Conservation (phyloP, 495 filamentous ascomycete species). For the Chaetomium cochliodes region DNA sequence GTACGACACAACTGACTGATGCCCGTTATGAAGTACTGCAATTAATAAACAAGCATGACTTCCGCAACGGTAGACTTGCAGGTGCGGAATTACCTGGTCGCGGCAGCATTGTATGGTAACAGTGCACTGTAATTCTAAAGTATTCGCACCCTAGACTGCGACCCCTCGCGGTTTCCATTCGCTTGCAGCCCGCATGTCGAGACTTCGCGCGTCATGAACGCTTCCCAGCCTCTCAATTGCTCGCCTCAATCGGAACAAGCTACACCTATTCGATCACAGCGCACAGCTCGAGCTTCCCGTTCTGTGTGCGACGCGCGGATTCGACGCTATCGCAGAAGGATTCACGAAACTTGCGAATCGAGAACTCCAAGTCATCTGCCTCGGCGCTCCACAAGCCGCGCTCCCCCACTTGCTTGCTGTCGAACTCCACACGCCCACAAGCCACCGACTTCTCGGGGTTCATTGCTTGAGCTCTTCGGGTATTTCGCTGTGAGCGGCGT, state of each 20-base stretch:
- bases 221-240: conserved; percentile 36
- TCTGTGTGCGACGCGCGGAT: conserved; percentile 23
- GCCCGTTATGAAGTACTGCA: neutral
- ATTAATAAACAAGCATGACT: neutral
- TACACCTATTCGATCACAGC: conserved; percentile 31
- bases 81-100: neutral
- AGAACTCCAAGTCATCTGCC: conserved; percentile 11
- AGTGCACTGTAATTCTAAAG: neutral
- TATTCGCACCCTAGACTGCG: neutral
- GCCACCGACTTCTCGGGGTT: conserved; percentile 3
- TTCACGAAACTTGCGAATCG: conserved; percentile 23
- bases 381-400: conserved; percentile 16
- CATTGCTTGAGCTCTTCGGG: neutral
- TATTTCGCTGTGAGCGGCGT: neutral
- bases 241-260: conserved; percentile 23
- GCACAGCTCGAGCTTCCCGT: conserved; percentile 1
- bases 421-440: conserved; percentile 15
- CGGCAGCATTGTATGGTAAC: neutral
- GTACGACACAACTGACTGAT: neutral
- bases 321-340: conserved; percentile 12
- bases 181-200: conserved; percentile 26
- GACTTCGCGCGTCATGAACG: conserved; percentile 13
- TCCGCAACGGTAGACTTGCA: neutral
- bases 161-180: conserved; percentile 17
- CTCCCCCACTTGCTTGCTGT: neutral